Conservation (phyloP, 345 rosid species). For the Mercurialis annua region DNA sequence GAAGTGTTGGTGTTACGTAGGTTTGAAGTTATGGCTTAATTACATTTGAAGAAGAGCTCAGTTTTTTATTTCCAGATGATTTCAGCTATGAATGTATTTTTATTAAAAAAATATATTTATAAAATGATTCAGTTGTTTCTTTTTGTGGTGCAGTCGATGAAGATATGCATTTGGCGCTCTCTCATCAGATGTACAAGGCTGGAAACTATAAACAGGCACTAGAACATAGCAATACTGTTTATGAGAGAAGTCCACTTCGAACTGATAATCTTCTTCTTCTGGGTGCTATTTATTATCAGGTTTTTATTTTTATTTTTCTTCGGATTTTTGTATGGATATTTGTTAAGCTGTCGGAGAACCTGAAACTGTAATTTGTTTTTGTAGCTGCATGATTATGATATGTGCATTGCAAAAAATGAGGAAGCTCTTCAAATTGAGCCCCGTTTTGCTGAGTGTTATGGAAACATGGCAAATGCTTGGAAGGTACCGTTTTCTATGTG, state of each 20-base stretch:
- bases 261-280: slow-evolving; percentile 94
- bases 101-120: not conserved
- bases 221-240: slow-evolving; percentile 73
- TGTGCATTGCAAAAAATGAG: slow-evolving; percentile 90
- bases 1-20: too few species aligned
- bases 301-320: slow-evolving; percentile 14
- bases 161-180: slow-evolving; percentile 61
- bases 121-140: not conserved
- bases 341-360: not conserved
- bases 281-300: slow-evolving; percentile 98
- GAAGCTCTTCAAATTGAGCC: slow-evolving; percentile 95
- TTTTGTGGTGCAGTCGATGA: slow-evolving; percentile 53
- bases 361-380: not conserved
- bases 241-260: slow-evolving; percentile 66
- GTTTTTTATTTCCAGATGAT: not conserved
- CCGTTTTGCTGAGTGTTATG: slow-evolving; percentile 96
- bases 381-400: slow-evolving; percentile 93
- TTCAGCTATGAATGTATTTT: not conserved
- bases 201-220: slow-evolving; percentile 81
- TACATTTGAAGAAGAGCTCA: not conserved
- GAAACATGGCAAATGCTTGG: slow-evolving; percentile 99
- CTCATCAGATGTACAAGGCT: slow-evolving; percentile 80
- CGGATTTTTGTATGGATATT: too few species aligned
- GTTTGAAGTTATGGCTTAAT: too few species aligned
- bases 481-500: slow-evolving; percentile 46